Evolutionary conservation across 1,284 basidiomycete genomes (phyloP).

Genomic region (Ceratobasidium sp.): DNA sequence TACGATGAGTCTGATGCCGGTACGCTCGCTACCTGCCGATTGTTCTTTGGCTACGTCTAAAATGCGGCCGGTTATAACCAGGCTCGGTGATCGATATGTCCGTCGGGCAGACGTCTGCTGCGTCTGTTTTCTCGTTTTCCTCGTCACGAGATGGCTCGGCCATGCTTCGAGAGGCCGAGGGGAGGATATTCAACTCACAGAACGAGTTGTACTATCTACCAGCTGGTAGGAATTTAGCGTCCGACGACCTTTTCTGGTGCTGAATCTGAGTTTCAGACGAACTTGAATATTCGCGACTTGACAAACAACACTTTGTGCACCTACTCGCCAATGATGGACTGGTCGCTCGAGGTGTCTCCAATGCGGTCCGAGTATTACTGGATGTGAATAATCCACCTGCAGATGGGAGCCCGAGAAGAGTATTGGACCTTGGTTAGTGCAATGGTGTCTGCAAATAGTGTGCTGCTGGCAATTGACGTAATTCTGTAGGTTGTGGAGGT

Average conservation of each 20-base stretch:
- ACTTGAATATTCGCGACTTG: slow-evolving; percentile 34
- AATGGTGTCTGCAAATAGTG: not conserved
- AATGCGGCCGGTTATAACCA: not conserved
- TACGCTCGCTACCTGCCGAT: not conserved
- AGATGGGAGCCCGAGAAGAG: slow-evolving; percentile 39
- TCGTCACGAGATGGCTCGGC: slow-evolving; percentile 39
- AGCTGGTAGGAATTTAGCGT: slow-evolving; percentile 23
- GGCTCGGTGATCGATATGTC: slow-evolving; percentile 26
- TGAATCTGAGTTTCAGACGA: slow-evolving; percentile 4
- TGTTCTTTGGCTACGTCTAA: not conserved
- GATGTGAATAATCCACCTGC: slow-evolving; percentile 22
- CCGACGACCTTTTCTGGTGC: not conserved
- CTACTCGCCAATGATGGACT: slow-evolving; percentile 40
- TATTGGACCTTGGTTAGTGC: slow-evolving; percentile 43
- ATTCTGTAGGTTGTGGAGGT: slow-evolving; percentile 25
- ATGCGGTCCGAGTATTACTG: slow-evolving; percentile 29
- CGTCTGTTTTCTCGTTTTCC: slow-evolving; percentile 41
- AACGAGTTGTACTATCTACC: slow-evolving; percentile 43
- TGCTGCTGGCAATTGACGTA: not conserved
- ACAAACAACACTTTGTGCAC: slow-evolving; percentile 43
- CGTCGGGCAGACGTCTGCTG: slow-evolving; percentile 20
- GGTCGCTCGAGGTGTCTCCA: slow-evolving; percentile 1
- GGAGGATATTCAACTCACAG: slow-evolving; percentile 43
- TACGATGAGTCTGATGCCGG: slow-evolving; percentile 25
- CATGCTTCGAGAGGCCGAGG: slow-evolving; percentile 42